A percentile compares a stretch with the other conserved stretches of the same genome.
These are phyloP conservation scores for Basidiobolus meristosporus DNA, from an alignment of 371 early-diverging fungal genomes.

Conservation along the genomic window DNA sequence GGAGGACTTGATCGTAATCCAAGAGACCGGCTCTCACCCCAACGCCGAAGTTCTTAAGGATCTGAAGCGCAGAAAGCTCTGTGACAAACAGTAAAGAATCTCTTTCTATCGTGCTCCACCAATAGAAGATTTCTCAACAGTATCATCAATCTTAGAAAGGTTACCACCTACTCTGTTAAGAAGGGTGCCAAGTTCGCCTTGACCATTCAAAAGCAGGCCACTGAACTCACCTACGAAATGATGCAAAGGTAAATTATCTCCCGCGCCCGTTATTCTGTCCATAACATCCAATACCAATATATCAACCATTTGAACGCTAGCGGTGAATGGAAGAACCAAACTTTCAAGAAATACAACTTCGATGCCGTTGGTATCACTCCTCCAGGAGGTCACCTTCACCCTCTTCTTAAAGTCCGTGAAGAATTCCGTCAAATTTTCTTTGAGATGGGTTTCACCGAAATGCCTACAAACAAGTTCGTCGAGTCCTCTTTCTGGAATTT, in stretches of 20 bases:
- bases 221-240: slow-evolving; percentile 95
- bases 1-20: slow-evolving; percentile 46
- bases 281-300: not conserved
- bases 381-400: slow-evolving; percentile 89
- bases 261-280: not conserved
- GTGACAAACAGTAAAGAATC: slow-evolving; percentile 41
- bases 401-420: slow-evolving; percentile 97
- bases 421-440: slow-evolving; percentile 99
- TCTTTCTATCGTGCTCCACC: not conserved
- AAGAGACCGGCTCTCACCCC: slow-evolving; percentile 32
- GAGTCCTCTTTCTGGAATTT: slow-evolving; percentile 99
- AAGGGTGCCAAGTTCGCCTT: slow-evolving; percentile 85
- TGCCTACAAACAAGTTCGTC: slow-evolving; percentile 97
- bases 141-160: slow-evolving; percentile 31
- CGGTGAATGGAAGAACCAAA: slow-evolving; percentile 78
- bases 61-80: slow-evolving; percentile 74
- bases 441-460: slow-evolving; percentile 98
- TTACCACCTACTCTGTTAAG: slow-evolving; percentile 58
- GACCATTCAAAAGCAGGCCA: slow-evolving; percentile 65
- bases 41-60: slow-evolving; percentile 54
- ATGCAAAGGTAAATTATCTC: slow-evolving; percentile 40
- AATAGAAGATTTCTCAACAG: not conserved
- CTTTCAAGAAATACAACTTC: slow-evolving; percentile 99
- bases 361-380: slow-evolving; percentile 76
- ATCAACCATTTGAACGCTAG: slow-evolving; percentile 13